Base-by-base conservation (phyloP, 2,329 filamentous ascomycete genomes). In the Penicillium janthinellum region DNA sequence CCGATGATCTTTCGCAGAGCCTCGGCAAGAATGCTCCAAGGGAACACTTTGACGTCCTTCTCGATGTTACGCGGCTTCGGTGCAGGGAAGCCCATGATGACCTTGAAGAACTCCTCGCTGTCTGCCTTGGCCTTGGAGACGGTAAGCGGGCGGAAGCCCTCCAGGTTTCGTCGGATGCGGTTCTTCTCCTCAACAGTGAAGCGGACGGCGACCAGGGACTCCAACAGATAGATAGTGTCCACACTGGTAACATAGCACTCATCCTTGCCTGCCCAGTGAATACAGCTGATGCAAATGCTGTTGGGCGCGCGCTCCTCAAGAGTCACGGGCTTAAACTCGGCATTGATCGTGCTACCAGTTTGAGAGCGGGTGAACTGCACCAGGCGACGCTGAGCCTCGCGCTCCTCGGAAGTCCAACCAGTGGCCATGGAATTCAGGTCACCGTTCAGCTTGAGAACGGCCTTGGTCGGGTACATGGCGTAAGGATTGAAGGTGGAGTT, bases 181-280 rank as follows among this genome's bases (percentile, higher is more conserved):
- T 99, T 99, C 86, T 98, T 99, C 81, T 98, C 95, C 74, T 98
- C 94, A 4, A 98, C 93, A 0, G 90, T 94, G 78, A 98, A 99
- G 31, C 91, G 86, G 48, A 88, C 87, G 0, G 87, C 91, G 7
- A 98, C 91, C 6, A 99, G 83, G 66, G 94, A 90, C 78, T 98
- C 95, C 2, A 99, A 83, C n/a, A 99, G 83, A 69, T 90, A 90
- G 69, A 99, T 98, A 2, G 94, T 97, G 77, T 99, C 95, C 17
- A 99, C 95, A 54, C 93, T 97, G 2, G 95, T 98, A 56, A 98
- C 92, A 75, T 88, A 98, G 77, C 90, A 96, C 70, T 96, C 91
- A 50, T 88, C 82, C 78, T 92, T 96, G 77, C 96, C 92, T 59
- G 89, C 89, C 95, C 95, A 99, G 82, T 88, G 93, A 71, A 99